phyloP scores from a whole-genome alignment of 805 yeast species.

The Yarrowia alimentaria region DNA sequence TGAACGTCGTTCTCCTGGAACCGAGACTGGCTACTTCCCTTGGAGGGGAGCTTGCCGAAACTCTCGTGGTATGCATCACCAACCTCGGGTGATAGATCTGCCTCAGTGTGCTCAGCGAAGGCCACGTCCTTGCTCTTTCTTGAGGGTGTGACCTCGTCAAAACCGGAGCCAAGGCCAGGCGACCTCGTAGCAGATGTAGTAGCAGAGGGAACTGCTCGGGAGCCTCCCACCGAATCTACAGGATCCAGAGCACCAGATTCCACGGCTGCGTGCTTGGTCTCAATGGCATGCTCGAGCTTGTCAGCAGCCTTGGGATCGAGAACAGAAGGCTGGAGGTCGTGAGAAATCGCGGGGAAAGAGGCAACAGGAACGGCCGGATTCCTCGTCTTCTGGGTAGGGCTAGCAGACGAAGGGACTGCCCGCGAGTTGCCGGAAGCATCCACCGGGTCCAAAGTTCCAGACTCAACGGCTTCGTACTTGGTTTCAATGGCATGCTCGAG shows the following conservation, averaged over 20 bases:
- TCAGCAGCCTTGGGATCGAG: background rate
- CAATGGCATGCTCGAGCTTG: background rate
- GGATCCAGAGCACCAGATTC: slow-evolving; percentile 7
- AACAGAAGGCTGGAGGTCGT: slow-evolving; percentile 18
- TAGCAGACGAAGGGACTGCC: background rate
- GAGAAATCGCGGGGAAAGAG: background rate
- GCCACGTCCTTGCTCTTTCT: background rate
- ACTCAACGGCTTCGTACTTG: slow-evolving; percentile 5
- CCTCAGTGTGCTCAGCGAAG: too few species aligned
- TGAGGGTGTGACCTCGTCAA: slow-evolving; percentile 14
- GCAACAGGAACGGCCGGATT: background rate
- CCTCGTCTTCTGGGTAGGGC: background rate
- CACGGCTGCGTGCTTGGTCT: slow-evolving; percentile 8
- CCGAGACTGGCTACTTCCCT: background rate
- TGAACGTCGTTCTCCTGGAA: slow-evolving; percentile 18
- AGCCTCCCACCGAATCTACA: slow-evolving; percentile 3
- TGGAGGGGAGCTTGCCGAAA: too few species aligned
- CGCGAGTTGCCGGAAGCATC: background rate
- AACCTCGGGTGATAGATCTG: too few species aligned
- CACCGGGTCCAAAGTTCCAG: background rate
- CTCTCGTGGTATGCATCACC: too few species aligned
- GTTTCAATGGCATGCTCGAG: slow-evolving; percentile 3
- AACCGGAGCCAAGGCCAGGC: background rate
- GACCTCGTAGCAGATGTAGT: too few species aligned
- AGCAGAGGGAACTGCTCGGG: slow-evolving; percentile 13